phyloP scores from a whole-genome alignment of 148 eudicot species.

The Cornus controversa region DNA sequence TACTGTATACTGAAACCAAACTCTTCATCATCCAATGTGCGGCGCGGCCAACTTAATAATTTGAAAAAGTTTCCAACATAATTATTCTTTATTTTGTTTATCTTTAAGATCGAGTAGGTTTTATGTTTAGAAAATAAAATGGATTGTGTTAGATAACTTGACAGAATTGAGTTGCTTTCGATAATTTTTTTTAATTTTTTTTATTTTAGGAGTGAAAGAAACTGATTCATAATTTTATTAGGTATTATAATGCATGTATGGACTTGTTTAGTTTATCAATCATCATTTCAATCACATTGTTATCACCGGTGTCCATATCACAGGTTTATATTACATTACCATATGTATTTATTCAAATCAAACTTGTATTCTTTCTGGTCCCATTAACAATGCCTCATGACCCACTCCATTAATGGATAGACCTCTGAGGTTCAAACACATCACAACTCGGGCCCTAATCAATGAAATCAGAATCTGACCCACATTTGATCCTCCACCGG shows the following conservation, averaged over 20 bases:
- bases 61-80: too few species aligned
- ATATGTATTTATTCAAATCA: not conserved
- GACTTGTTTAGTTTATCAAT: not conserved
- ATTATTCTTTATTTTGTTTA: too few species aligned
- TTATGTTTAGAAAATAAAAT: too few species aligned
- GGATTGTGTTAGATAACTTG: too few species aligned
- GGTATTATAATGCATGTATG: too few species aligned
- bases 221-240: too few species aligned
- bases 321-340: not conserved
- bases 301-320: not conserved
- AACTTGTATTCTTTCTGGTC: not conserved
- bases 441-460: not conserved
- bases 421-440: not conserved
- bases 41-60: too few species aligned
- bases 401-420: not conserved
- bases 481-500: not conserved
- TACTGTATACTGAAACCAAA: too few species aligned
- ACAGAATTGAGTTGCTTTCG: too few species aligned
- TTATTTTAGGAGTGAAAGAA: not conserved
- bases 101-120: too few species aligned
- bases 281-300: not conserved
- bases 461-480: slow-evolving; percentile 6
- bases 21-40: too few species aligned
- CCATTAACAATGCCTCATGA: not conserved
- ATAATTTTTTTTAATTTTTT: too few species aligned